Base-by-base conservation (phyloP, 2,329 filamentous ascomycete genomes). In the Neopestalotiopsis clavispora region DNA sequence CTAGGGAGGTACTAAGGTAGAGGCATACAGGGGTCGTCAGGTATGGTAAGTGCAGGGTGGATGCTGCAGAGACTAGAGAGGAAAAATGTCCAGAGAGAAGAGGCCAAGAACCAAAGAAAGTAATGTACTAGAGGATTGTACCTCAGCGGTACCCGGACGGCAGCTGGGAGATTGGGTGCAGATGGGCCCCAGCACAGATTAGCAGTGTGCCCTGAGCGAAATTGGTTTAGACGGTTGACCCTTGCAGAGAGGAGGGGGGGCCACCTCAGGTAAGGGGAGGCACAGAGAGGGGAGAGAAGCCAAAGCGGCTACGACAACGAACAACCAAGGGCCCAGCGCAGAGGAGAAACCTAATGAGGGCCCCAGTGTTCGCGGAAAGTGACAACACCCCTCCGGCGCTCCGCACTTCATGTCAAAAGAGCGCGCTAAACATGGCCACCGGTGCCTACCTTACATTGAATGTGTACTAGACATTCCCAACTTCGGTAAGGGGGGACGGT, bases 121-220 rank as follows among this genome's bases (percentile, higher is more conserved):
- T 17, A n/a, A 17, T 52, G 45, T 52, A 52, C 45, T 20, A n/a
- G 32, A 30, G 17, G 23, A 6, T 67, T 73, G 76, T 78, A 78
- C 76, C 74, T 78, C 71, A 70, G 71, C 71, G 71, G 74, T 76
- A 76, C 74, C 45, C 68, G 71, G 57, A 17, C 45, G 45, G 45
- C 14, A 52, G 45, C 45, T 45, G 63, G 68, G 73, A 75, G 73
- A 75, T 76, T 78, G 75, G 73, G 71, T 74, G 74, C 73, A 71
- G 70, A 70, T 71, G 69, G 71, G 32, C 30, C 57, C 28, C 28
- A 61, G 59, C 32, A 61, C 59, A 40, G 59, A 61, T 61, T 61
- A 70, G 71, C 68, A 69, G 72, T 66, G 69, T 65, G 68, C 67
- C 72, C 71, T 73, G 72, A 69, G 73, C 74, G 68, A 67, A 68